These are phyloP conservation scores for Psilocybe cyanescens DNA, from an alignment of 768 basidiomycete species.

Conservation along the genomic window DNA sequence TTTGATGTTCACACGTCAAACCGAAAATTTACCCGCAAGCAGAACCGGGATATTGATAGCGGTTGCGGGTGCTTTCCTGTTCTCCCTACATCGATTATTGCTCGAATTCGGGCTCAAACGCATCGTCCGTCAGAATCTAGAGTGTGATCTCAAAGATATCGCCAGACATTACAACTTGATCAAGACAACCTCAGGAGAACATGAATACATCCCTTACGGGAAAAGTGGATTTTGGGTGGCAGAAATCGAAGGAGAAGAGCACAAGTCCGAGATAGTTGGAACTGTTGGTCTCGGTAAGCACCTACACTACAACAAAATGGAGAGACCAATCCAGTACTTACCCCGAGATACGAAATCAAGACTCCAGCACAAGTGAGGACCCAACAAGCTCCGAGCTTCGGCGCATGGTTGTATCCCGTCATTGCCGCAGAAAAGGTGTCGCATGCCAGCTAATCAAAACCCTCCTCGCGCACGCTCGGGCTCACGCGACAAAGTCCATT, in stretches of 20 bases:
- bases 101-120: slow-evolving; percentile 12
- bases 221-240: slow-evolving; percentile 29
- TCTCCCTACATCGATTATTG: slow-evolving; percentile 18
- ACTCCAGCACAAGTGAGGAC: slow-evolving; percentile 10
- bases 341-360: neutral
- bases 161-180: slow-evolving; percentile 18
- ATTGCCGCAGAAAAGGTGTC: slow-evolving; percentile 25
- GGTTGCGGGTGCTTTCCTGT: neutral
- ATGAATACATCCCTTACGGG: slow-evolving; percentile 5
- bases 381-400: slow-evolving; percentile 25
- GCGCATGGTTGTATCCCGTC: slow-evolving; percentile 27
- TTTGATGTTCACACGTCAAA: neutral
- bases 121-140: slow-evolving; percentile 6
- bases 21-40: neutral
- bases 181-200: neutral
- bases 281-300: slow-evolving; percentile 24
- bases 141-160: slow-evolving; percentile 26
- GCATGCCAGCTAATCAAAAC: slow-evolving; percentile 19
- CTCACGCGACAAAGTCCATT: slow-evolving; percentile 9
- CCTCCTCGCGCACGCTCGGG: slow-evolving; percentile 20
- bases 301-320: neutral
- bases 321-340: neutral
- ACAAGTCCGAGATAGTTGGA: slow-evolving; percentile 19
- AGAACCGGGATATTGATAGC: slow-evolving; percentile 1
- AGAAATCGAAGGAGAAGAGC: slow-evolving; percentile 9